These are phyloP conservation scores for Aspergillus sp. DNA, from an alignment of 2,329 filamentous ascomycete species.

Conservation along the genomic window DNA sequence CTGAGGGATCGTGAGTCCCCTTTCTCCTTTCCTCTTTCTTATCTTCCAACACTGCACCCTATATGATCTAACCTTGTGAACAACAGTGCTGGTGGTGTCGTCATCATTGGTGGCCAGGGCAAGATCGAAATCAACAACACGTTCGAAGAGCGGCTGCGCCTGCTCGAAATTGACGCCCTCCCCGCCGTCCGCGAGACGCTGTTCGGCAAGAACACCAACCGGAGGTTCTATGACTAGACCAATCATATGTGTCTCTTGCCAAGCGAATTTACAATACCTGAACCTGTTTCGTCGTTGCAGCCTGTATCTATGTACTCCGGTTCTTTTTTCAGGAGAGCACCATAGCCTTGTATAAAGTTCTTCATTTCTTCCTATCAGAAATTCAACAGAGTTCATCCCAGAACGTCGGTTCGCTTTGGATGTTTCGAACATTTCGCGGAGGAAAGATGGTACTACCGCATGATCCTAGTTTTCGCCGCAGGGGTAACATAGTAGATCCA, in stretches of 20 bases:
- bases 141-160: conserved; percentile 82
- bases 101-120: conserved; percentile 77
- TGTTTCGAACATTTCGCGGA: not conserved
- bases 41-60: too few relatives aligned
- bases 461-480: too few relatives aligned
- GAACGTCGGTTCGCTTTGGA: not conserved
- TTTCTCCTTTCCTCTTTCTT: conserved; percentile 15
- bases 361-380: conserved; percentile 2
- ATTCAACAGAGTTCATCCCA: not conserved
- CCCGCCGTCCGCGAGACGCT: conserved; percentile 81
- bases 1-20: conserved; percentile 77
- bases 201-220: conserved; percentile 93
- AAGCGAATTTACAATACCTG: conserved; percentile 3
- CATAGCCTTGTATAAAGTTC: conserved; percentile 21
- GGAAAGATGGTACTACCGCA: too few relatives aligned
- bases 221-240: conserved; percentile 85
- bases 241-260: conserved; percentile 23
- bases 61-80: conserved; percentile 12
- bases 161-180: conserved; percentile 81
- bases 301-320: conserved; percentile 20
- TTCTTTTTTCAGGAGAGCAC: conserved; percentile 17
- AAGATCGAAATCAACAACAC: conserved; percentile 99
- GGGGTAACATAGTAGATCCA: too few relatives aligned
- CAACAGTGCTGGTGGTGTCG: conserved; percentile 75
- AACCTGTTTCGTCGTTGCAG: conserved; percentile 13